phyloP scores from a whole-genome alignment of 495 filamentous ascomycete species.

The Aspergillus funiculosus region DNA sequence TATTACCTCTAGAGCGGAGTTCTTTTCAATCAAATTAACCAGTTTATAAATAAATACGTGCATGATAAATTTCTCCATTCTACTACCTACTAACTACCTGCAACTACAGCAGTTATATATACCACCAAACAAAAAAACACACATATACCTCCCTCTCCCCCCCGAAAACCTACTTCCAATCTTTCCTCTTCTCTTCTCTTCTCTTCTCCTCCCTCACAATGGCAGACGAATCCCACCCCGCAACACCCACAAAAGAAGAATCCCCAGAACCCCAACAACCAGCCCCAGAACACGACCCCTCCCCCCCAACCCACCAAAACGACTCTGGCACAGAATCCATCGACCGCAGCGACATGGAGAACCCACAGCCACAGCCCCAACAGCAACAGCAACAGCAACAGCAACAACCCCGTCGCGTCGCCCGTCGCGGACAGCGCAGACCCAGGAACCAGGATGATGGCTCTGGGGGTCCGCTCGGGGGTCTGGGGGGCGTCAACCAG shows the following conservation, averaged over 20 bases:
- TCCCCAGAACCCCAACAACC: conserved; percentile 11
- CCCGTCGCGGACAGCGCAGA: conserved; percentile 37
- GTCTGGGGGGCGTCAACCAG: conserved; percentile 54
- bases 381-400: conserved; percentile 20
- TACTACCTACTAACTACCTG: neutral
- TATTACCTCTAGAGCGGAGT: too few relatives aligned
- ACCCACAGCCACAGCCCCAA: conserved; percentile 21
- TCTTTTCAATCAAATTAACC: too few relatives aligned
- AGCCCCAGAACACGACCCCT: conserved; percentile 11
- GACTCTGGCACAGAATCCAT: conserved; percentile 37
- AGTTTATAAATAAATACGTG: too few relatives aligned
- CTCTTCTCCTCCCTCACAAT: neutral
- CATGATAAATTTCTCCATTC: too few relatives aligned
- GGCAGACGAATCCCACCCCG: conserved; percentile 8
- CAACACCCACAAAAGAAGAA: conserved; percentile 6
- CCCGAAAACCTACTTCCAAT: neutral
- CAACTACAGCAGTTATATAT: too few relatives aligned
- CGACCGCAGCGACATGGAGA: conserved; percentile 36
- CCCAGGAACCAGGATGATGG: conserved; percentile 26
- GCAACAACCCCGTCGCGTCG: conserved; percentile 13
- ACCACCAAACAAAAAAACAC: neutral
- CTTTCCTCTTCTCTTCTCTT: neutral
- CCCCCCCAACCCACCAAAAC: conserved; percentile 22
- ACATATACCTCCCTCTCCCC: neutral
- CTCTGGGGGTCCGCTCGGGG: conserved; percentile 42